Base-by-base conservation (phyloP, 805 yeast species). In the Pichia deserticola region DNA sequence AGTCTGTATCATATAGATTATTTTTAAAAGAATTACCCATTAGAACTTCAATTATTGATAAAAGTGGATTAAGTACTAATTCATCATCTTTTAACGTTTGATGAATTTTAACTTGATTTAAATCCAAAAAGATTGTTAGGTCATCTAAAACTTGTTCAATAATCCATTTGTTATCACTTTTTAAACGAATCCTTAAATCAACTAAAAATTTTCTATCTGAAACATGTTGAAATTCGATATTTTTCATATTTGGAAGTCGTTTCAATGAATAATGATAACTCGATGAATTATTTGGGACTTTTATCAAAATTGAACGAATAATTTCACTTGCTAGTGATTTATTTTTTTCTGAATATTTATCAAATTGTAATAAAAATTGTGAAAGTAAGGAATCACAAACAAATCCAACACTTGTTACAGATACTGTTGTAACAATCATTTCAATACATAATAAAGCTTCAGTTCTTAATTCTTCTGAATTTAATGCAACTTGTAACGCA, bases 401-500 rank as follows among this genome's bases (percentile, higher is more conserved):
- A 2, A 87, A 80, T 0, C 77, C 76, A 37, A 87, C 68, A 51
- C 82, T 81, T 3, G 75, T 70, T 32, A 77, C 74, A 12, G 72
- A 77, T 15, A 92, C 64, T n/a, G 71, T 72, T 15, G 73, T 68
- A 2, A 87, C 76, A 46, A 92, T 68, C 2, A 73, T 70, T 46
- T 74, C 72, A 84, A 96, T 83, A 49, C 93, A 84, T 43, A 74
- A 70, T 40, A 93, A 67, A 0, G 92, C 79, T 38, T 76, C 75
- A 13, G 69, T 68, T 51, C 83, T 83, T 12, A 89, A 72, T 28
- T 79, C 80, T 0, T 74, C 67, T 20, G 75, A 76, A 38, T 83
- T 89, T 27, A 90, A 65, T 0, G 92, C 83, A 1, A 89, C 81
- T 60, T 89, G 96, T 11, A 92, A 68, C 57, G 95, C 86, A 2